These are phyloP conservation scores for Eimeria praecox DNA, from an alignment of 169 alveolate species.

Conservation along the genomic window DNA sequence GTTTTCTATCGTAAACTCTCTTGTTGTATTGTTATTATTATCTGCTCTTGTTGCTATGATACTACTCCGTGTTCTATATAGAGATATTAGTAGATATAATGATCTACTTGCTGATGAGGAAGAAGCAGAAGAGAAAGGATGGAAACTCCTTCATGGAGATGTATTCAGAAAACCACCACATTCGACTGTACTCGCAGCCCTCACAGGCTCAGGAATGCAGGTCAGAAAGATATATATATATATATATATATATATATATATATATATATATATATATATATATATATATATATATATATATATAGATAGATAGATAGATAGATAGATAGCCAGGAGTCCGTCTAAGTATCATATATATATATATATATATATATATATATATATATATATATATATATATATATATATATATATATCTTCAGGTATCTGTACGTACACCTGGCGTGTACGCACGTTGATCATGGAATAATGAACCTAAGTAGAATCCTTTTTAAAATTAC, in stretches of 20 bases:
- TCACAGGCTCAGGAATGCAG: conserved; percentile 94
- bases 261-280: background rate
- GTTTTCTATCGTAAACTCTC: conserved; percentile 92
- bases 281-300: too few relatives aligned
- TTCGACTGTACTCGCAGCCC: conserved; percentile 88
- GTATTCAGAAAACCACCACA: conserved; percentile 94
- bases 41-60: conserved; percentile 91
- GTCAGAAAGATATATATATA: background rate
- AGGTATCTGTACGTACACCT: too few relatives aligned
- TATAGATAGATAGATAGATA: too few relatives aligned
- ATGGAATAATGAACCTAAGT: too few relatives aligned
- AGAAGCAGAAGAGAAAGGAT: conserved; percentile 92
- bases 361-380: too few relatives aligned
- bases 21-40: conserved; percentile 88
- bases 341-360: too few relatives aligned
- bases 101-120: conserved; percentile 88
- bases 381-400: too few relatives aligned
- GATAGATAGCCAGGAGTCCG: too few relatives aligned
- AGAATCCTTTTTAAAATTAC: background rate
- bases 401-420: too few relatives aligned
- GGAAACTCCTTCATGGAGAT: conserved; percentile 95
- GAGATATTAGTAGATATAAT: conserved; percentile 92
- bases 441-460: too few relatives aligned
- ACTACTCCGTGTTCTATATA: conserved; percentile 89
- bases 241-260: too few relatives aligned